Base-by-base conservation (phyloP, 441 rosid species). In the Bocquillonia castaneifolia region DNA sequence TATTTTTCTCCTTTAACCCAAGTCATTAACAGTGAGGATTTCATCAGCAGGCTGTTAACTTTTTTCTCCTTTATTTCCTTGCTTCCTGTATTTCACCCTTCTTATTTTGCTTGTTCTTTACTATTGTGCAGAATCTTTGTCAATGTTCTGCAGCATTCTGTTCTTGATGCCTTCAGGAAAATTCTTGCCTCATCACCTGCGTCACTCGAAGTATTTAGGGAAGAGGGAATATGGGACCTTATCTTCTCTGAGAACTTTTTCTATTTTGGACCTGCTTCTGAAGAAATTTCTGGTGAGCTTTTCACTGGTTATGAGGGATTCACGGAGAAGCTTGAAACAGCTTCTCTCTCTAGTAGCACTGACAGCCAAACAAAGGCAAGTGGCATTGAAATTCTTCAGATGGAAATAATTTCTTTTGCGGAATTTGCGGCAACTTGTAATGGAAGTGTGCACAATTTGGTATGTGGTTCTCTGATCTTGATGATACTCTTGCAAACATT, bases 181-280 rank as follows among this genome's bases (percentile, higher is more conserved):
- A 74, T 86, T 79, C 84, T 89, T 79, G 85, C 75, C 74, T 84
- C 83, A 40, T 81, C 84, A 58, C 80, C 89, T 61, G 58, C 29
- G 55, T 76, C 77, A 31, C 81, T 89, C 60, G 89, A 86, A 76
- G 72, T 82, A 64, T 79, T 86, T 23, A 79, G 96, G 74, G 83
- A 81, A 62, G 93, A 87, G 75, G 85, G 96, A 29, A 61, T 89
- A 53, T 89, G 96, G 96, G 92, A 86, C 70, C 89, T 89, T 75
- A 72, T 89, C 59, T 89, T 89, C 81, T 89, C 96, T 29, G 96
- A 89, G 74, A 82, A 84, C 53, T 82, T 87, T 76, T 89, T 89
- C 84, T 84, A 87, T 79, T 86, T 80, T 71, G 81, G 76, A 59
- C 69, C 76, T 8, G 50, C 77, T 65, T 77, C 78, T 51, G 87